Percentiles rank a stretch among this genome's conserved stretches.
Evolutionary conservation across 768 basidiomycete species (phyloP).

Genomic region (Lyophyllum decastes): DNA sequence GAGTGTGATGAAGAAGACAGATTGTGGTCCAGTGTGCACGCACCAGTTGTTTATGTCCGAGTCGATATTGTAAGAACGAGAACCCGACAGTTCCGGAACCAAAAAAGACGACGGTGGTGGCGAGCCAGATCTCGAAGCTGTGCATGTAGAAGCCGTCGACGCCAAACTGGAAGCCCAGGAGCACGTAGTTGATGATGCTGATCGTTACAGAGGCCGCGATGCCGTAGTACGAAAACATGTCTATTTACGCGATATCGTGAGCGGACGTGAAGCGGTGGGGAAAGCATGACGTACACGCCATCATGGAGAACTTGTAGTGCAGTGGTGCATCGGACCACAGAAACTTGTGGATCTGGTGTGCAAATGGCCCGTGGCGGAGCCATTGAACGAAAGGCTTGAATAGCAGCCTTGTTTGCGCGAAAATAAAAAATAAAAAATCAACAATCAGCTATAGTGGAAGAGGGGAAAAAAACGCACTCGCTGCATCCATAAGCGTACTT

Average conservation of each 20-base stretch:
- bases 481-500: slow-evolving; percentile 70
- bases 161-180: slow-evolving; percentile 73
- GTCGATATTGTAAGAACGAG: slow-evolving; percentile 70
- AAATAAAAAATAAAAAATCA: too few species aligned
- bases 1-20: background rate
- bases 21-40: slow-evolving; percentile 24
- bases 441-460: slow-evolving; percentile 23
- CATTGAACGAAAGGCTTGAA: slow-evolving; percentile 83
- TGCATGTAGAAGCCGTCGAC: slow-evolving; percentile 80
- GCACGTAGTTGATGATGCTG: slow-evolving; percentile 68
- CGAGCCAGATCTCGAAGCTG: slow-evolving; percentile 80
- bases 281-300: slow-evolving; percentile 50
- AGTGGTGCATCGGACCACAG: slow-evolving; percentile 75
- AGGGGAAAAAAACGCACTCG: slow-evolving; percentile 49
- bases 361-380: slow-evolving; percentile 79
- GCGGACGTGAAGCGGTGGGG: background rate
- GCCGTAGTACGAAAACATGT: slow-evolving; percentile 64
- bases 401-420: slow-evolving; percentile 64
- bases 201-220: slow-evolving; percentile 71
- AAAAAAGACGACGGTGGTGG: slow-evolving; percentile 76
- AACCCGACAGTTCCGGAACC: slow-evolving; percentile 73
- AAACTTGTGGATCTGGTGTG: slow-evolving; percentile 68
- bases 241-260: slow-evolving; percentile 21
- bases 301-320: slow-evolving; percentile 82
- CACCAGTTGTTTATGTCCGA: slow-evolving; percentile 58